Conservation (phyloP, 495 filamentous ascomycete genomes). For the Penicillium paxilli region DNA sequence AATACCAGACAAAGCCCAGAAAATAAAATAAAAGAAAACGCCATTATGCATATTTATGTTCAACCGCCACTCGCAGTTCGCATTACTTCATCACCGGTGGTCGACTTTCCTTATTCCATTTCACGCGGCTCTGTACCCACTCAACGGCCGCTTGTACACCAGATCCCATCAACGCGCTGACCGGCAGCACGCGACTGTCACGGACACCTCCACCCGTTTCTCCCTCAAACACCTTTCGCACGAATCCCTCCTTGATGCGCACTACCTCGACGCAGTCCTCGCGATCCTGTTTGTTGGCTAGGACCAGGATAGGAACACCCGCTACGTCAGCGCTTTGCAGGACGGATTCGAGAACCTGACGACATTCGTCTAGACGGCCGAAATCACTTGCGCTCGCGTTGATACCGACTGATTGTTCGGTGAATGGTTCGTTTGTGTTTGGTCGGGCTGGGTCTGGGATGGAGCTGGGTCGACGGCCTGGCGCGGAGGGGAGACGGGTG, state of each 20-base stretch:
- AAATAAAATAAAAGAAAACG: conserved; percentile 19
- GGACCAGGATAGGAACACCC: conserved; percentile 85
- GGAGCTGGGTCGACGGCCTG: conserved; percentile 31
- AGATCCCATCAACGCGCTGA: conserved; percentile 86
- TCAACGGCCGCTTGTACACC: conserved; percentile 94
- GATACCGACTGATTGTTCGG: conserved; percentile 37
- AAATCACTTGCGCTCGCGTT: conserved; percentile 51
- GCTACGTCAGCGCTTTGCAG: conserved; percentile 81
- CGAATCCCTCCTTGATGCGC: conserved; percentile 91
- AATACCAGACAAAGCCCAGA: too few relatives aligned
- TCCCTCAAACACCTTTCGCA: conserved; percentile 91
- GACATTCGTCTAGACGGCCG: conserved; percentile 81
- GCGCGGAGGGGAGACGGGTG: conserved; percentile 28
- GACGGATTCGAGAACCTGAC: conserved; percentile 82
- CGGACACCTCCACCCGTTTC: conserved; percentile 80
- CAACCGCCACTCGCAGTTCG: not conserved
- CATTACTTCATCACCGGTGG: conserved; percentile 87
- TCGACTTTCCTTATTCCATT: conserved; percentile 92
- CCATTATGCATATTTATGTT: conserved; percentile 21
- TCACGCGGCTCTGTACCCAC: conserved; percentile 86
- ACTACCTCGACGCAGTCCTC: conserved; percentile 98
- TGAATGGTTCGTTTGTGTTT: conserved; percentile 28
- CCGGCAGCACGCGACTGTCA: conserved; percentile 87
- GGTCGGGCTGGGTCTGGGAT: conserved; percentile 26
- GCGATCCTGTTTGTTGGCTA: conserved; percentile 97